phyloP scores from a whole-genome alignment of 345 rosid species.

The Pseudoturritis turrita region DNA sequence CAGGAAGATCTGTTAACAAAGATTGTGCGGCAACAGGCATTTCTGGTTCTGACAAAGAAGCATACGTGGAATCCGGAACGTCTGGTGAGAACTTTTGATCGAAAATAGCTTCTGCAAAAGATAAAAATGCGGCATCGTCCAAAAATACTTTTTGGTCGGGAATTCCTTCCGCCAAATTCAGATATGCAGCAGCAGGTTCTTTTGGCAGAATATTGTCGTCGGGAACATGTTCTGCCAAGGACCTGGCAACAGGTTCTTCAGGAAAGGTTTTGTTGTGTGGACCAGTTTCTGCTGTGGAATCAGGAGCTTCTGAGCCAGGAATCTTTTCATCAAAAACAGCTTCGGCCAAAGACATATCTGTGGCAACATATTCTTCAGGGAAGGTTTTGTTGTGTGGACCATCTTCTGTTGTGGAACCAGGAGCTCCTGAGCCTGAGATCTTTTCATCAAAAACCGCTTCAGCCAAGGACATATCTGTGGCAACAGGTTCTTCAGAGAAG shows the following conservation, averaged over 20 bases:
- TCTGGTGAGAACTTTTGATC: slow-evolving; percentile 34
- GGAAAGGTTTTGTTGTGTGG: not conserved
- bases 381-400: not conserved
- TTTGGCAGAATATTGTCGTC: not conserved
- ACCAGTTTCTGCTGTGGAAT: slow-evolving; percentile 1
- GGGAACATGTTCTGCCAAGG: not conserved
- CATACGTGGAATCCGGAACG: slow-evolving; percentile 8
- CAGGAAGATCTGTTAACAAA: slow-evolving; percentile 3
- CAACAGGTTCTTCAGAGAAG: slow-evolving; percentile 2
- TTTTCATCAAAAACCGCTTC: not conserved
- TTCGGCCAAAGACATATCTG: not conserved
- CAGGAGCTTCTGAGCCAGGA: slow-evolving; percentile 1
- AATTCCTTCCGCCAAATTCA: slow-evolving; percentile 28
- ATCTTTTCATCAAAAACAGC: not conserved
- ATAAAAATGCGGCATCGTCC: slow-evolving; percentile 32
- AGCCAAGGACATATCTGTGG: not conserved
- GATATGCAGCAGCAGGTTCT: slow-evolving; percentile 23
- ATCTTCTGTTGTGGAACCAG: slow-evolving; percentile 4
- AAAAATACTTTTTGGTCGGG: slow-evolving; percentile 31
- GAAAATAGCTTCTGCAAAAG: slow-evolving; percentile 34
- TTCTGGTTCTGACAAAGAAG: slow-evolving; percentile 15
- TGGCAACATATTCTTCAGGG: slow-evolving; percentile 4
- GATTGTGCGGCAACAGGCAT: not conserved
- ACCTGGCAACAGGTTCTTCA: slow-evolving; percentile 5
- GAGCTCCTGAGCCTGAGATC: not conserved